phyloP scores from a whole-genome alignment of 169 alveolate genomes.

The Plasmodium vivax region DNA sequence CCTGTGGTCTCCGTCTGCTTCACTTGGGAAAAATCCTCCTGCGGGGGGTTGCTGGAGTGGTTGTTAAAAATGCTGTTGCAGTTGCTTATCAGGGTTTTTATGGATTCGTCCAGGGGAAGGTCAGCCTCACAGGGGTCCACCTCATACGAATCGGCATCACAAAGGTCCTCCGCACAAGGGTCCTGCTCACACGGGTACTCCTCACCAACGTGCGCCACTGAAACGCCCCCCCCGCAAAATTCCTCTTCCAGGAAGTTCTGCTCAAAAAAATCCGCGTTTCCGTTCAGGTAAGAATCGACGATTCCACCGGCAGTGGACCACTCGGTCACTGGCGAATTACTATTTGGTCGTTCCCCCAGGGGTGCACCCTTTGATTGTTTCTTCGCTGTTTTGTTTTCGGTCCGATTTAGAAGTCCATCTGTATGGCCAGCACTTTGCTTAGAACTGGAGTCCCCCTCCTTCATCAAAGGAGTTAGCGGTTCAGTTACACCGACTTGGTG shows the following conservation, averaged over 20 bases:
- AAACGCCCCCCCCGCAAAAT: background rate
- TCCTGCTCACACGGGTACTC: background rate
- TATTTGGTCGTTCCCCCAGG: background rate
- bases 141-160: background rate
- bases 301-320: background rate
- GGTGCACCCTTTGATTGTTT: background rate
- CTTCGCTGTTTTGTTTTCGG: background rate
- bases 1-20: background rate
- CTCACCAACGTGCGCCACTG: background rate
- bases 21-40: background rate
- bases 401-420: background rate
- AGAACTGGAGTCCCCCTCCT: background rate
- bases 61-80: conserved; percentile 22
- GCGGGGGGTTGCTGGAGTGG: background rate
- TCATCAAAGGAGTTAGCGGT: background rate
- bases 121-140: background rate
- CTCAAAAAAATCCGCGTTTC: background rate
- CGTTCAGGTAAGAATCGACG: conserved; percentile 22
- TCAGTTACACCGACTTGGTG: background rate
- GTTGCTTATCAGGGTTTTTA: conserved; percentile 7
- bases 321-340: background rate
- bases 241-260: background rate
- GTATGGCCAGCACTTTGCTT: background rate
- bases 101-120: background rate
- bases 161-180: background rate